These are phyloP conservation scores for Lodderomyces oxycetoniae DNA, from an alignment of 1,139 yeast genomes.

Conservation along the genomic window DNA sequence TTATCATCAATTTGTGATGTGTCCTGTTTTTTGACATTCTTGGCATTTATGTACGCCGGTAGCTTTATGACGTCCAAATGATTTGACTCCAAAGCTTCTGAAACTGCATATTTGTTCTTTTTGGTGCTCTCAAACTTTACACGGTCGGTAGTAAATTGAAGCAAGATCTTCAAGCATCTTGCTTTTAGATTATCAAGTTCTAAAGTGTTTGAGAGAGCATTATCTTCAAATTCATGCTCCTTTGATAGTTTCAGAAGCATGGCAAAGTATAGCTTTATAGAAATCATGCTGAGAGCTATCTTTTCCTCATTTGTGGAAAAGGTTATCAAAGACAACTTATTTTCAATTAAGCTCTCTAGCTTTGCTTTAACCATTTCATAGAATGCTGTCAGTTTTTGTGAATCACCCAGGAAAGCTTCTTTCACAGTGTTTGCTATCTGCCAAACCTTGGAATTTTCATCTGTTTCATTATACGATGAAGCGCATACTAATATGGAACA, in stretches of 20 bases:
- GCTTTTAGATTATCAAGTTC: constrained; percentile 12
- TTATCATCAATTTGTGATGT: constrained; percentile 3
- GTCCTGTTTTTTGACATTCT: constrained; percentile 19
- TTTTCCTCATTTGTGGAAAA: constrained; percentile 33
- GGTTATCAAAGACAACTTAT: constrained; percentile 21
- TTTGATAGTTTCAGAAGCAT: constrained; percentile 18
- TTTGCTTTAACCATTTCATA: constrained; percentile 18
- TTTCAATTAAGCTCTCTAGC: constrained; percentile 23
- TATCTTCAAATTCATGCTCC: constrained; percentile 7
- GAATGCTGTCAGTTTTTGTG: constrained; percentile 10
- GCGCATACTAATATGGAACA: constrained; percentile 21
- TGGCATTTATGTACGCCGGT: constrained; percentile 38
- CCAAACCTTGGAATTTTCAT: constrained; percentile 6
- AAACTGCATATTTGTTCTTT: not conserved
- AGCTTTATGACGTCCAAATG: constrained; percentile 33
- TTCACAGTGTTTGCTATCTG: constrained; percentile 3
- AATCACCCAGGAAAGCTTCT: constrained; percentile 1
- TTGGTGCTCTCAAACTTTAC: constrained; percentile 11
- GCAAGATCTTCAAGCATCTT: constrained; percentile 15
- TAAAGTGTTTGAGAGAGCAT: not conserved
- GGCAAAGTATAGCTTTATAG: constrained; percentile 30
- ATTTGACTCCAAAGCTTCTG: constrained; percentile 15
- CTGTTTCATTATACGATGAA: constrained; percentile 12
- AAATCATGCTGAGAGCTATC: constrained; percentile 22
- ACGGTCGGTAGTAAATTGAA: constrained; percentile 17